Percentiles rank a stretch among this genome's conserved stretches.
phyloP scores from a whole-genome alignment of 305 asterid genomes.

The Withania somnifera region DNA sequence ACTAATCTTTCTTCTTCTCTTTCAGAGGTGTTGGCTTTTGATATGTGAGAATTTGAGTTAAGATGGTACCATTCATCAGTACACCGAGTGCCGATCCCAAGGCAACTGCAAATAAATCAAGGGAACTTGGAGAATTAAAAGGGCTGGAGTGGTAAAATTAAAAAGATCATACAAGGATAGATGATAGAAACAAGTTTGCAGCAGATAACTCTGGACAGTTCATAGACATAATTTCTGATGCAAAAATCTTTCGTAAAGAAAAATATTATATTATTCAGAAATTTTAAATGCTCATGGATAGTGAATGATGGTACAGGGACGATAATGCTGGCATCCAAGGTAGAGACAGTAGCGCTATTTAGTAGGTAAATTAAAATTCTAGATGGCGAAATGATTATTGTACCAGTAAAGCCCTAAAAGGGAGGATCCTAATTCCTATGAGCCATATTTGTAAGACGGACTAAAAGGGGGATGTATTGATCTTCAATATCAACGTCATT shows the following conservation, averaged over 20 bases:
- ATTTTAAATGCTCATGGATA: neutral
- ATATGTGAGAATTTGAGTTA: conserved; percentile 68
- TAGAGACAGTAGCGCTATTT: neutral
- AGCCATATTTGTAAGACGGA: neutral
- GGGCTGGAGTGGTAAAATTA: neutral
- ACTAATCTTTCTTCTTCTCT: conserved; percentile 66
- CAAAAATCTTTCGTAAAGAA: neutral
- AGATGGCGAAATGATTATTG: neutral
- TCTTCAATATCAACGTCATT: neutral
- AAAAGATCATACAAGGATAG: neutral
- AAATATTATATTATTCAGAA: neutral
- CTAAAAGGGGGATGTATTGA: neutral
- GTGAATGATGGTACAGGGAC: neutral
- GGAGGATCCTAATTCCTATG: neutral
- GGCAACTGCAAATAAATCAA: conserved; percentile 40
- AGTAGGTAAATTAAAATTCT: neutral
- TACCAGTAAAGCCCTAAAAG: neutral
- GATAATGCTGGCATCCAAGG: neutral
- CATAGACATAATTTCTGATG: neutral
- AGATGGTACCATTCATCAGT: conserved; percentile 74
- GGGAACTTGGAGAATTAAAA: neutral
- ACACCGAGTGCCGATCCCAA: conserved; percentile 76
- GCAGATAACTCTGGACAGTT: neutral
- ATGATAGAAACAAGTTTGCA: neutral
- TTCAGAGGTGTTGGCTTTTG: conserved; percentile 48